Base-by-base conservation (phyloP, 192 early-diverging fungal genomes). In the Paraglomus occultum region DNA sequence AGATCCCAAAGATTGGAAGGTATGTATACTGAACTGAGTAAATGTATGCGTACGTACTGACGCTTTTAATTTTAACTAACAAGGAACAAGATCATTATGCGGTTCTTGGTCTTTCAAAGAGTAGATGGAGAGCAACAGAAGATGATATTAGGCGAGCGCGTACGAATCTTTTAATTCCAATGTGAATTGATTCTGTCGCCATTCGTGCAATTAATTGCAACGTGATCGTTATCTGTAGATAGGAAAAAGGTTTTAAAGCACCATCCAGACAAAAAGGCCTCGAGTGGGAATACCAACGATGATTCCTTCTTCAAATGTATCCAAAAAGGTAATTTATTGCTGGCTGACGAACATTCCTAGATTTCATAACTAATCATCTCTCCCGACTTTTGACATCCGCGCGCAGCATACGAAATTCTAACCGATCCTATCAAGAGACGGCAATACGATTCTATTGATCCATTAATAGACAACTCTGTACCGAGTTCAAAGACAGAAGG, bases 301-400 rank as follows among this genome's bases (percentile, higher is more conserved):
- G 97, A 99, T 82, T 82, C 88, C n/a, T 97, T 98, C 84, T 99
- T 99, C 91, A 99, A 99, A 87, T 99, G 97, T 79, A 92, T 98
- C 63, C 94, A 97, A 75, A 80, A 80, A 74, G 67, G 67, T 65
- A 60, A 42, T 39, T 7, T 11, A 18, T 11, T 50, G 49, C 4
- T 55, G 49, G 10, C 39, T 55, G 40, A 23, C n/a, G n/a, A n/a
- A n/a, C n/a, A n/a, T n/a, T n/a, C n/a, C n/a, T n/a, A n/a, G n/a
- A n/a, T n/a, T n/a, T n/a, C n/a, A n/a, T n/a, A n/a, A n/a, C n/a
- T n/a, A n/a, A n/a, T n/a, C n/a, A n/a, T n/a, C n/a, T n/a, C n/a
- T n/a, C n/a, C n/a, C n/a, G n/a, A n/a, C n/a, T n/a, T n/a, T n/a
- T n/a, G n/a, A n/a, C n/a, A n/a, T n/a, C n/a, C n/a, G n/a, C n/a